These are phyloP conservation scores for Lactifluus hygrophoroides DNA, from an alignment of 768 basidiomycete species.

Conservation along the genomic window DNA sequence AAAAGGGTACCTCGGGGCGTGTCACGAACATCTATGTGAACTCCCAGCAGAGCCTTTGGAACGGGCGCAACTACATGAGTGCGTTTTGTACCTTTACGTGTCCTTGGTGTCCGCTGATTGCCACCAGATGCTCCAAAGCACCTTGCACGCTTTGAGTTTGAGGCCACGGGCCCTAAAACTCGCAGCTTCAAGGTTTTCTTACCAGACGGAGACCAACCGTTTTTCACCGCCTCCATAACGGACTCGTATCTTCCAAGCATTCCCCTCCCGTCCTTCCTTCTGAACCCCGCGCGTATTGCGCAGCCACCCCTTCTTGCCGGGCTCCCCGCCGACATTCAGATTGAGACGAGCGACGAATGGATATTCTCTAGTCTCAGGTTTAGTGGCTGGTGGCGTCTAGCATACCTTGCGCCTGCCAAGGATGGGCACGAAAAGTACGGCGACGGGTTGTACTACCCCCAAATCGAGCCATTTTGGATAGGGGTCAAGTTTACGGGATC, in stretches of 20 bases:
- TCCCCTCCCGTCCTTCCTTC: constrained; percentile 1
- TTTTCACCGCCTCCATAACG: constrained; percentile 14
- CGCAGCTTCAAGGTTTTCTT: not conserved
- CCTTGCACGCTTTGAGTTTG: constrained; percentile 11
- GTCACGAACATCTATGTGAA: constrained; percentile 17
- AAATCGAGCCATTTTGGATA: constrained; percentile 1
- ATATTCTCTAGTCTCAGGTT: not conserved
- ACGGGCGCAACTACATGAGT: constrained; percentile 18
- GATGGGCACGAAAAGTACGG: not conserved
- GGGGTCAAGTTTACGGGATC: constrained; percentile 11
- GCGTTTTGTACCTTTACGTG: not conserved
- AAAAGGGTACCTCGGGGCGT: not conserved
- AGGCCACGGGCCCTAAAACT: not conserved
- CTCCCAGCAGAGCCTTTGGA: constrained; percentile 1
- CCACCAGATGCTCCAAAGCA: constrained; percentile 17
- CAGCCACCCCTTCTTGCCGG: constrained; percentile 4
- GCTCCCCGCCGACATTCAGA: not conserved
- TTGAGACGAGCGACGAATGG: constrained; percentile 5
- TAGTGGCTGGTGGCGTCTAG: constrained; percentile 1
- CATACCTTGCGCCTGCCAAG: constrained; percentile 7
- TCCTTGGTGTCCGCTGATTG: not conserved
- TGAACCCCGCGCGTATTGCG: not conserved
- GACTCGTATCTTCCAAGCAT: constrained; percentile 7
- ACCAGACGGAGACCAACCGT: constrained; percentile 5
- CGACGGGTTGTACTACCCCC: constrained; percentile 10